Evolutionary conservation across 164 flowering plant species (phyloP).

Genomic region (Cinnamomum micranthum): DNA sequence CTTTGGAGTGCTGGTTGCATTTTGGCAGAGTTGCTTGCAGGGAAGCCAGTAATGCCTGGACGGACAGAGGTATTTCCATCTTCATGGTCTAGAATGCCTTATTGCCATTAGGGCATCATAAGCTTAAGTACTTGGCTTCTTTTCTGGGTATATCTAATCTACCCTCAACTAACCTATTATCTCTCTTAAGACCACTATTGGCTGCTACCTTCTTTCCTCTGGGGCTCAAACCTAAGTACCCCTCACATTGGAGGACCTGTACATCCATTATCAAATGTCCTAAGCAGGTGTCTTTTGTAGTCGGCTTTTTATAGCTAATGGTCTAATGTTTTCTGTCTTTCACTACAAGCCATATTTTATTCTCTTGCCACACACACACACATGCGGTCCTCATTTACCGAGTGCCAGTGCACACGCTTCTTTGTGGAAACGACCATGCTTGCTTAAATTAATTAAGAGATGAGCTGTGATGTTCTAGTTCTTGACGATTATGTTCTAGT

Average conservation of each 20-base stretch:
- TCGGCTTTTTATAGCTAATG: background rate
- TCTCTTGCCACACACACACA: background rate
- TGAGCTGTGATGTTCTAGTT: background rate
- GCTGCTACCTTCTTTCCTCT: no score
- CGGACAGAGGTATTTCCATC: constrained; percentile 71
- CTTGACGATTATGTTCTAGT: no score
- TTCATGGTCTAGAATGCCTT: background rate
- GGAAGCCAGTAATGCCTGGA: constrained; percentile 91
- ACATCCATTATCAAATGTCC: no score
- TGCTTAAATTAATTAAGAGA: no score
- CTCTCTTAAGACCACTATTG: no score
- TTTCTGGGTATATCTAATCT: no score
- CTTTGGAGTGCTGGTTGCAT: constrained; percentile 99
- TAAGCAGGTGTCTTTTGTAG: no score
- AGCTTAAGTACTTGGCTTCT: background rate
- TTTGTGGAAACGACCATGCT: background rate
- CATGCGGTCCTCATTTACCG: no score
- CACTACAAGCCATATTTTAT: background rate
- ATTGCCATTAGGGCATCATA: background rate
- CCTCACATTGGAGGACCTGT: no score
- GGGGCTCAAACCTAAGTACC: no score
- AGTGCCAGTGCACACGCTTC: no score
- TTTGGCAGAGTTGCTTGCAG: constrained; percentile 85
- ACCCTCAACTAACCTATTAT: no score
- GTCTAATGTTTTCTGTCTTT: background rate